Conservation (phyloP, 805 yeast species). For the Saccharomycopsis olivae region DNA sequence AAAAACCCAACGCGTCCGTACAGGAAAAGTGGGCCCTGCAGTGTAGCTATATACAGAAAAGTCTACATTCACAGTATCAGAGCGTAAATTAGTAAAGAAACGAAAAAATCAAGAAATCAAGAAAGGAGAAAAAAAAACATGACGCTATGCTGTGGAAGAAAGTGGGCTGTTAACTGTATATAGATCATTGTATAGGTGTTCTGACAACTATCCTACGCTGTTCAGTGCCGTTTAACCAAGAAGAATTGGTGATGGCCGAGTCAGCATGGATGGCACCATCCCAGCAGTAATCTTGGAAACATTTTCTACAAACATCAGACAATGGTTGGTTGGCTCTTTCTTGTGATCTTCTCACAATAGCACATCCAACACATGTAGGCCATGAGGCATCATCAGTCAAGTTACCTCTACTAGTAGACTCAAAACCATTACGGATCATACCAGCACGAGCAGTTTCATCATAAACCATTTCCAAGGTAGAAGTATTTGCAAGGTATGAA, state of each 20-base stretch:
- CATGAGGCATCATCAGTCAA: constrained; percentile 59
- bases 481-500: constrained; percentile 54
- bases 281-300: constrained; percentile 75
- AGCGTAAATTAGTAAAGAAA: too few species aligned
- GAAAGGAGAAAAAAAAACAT: too few species aligned
- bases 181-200: too few species aligned
- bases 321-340: constrained; percentile 56
- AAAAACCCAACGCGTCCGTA: neutral
- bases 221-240: too few species aligned
- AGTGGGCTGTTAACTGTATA: too few species aligned
- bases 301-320: constrained; percentile 52
- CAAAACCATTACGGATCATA: constrained; percentile 67
- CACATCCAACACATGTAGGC: constrained; percentile 74
- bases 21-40: neutral
- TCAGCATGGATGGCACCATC: constrained; percentile 20
- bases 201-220: too few species aligned
- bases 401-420: constrained; percentile 54
- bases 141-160: too few species aligned
- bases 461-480: constrained; percentile 59
- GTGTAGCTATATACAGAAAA: too few species aligned
- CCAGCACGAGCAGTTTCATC: constrained; percentile 41
- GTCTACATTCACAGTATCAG: too few species aligned
- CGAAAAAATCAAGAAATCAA: too few species aligned
- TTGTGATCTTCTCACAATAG: constrained; percentile 66
- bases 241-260: neutral